Evolutionary conservation across 768 basidiomycete species (phyloP).

Genomic region (Calocera cornea): DNA sequence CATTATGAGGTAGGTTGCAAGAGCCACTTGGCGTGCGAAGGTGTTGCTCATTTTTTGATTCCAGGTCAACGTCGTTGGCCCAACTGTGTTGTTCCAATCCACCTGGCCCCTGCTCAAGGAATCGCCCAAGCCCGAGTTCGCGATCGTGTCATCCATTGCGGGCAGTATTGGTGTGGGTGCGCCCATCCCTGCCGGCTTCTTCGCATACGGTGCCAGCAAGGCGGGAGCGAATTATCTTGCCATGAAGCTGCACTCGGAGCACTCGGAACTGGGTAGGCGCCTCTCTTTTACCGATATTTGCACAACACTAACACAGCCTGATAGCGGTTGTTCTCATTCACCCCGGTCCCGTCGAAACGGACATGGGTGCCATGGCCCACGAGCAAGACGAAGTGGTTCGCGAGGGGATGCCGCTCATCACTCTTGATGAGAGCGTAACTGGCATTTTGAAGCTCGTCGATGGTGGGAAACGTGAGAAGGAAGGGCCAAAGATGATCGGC

Average conservation of each 20-base stretch:
- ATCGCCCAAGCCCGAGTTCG: slow-evolving; percentile 8
- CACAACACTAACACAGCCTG: background rate
- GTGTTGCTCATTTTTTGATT: background rate
- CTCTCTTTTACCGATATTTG: background rate
- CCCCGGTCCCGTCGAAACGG: slow-evolving; percentile 6
- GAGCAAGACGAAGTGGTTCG: background rate
- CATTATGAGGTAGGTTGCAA: background rate
- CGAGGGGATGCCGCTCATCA: background rate
- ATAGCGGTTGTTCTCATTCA: background rate
- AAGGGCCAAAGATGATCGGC: background rate
- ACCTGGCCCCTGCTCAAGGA: slow-evolving; percentile 10
- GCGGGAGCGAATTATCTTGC: slow-evolving; percentile 14
- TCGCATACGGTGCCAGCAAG: slow-evolving; percentile 11
- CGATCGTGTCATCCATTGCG: slow-evolving; percentile 8
- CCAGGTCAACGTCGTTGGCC: slow-evolving; percentile 14
- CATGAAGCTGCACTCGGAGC: slow-evolving; percentile 3
- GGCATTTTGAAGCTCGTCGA: slow-evolving; percentile 2
- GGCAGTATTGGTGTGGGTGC: slow-evolving; percentile 8
- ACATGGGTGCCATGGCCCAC: background rate
- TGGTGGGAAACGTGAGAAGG: background rate
- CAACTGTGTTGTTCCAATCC: slow-evolving; percentile 16
- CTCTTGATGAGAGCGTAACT: background rate
- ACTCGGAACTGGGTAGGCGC: background rate
- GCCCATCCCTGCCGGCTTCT: background rate
- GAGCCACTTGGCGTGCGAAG: background rate